Evolutionary conservation across 2,329 filamentous ascomycete species (phyloP), one percentile per base, ranked within the genome.

Genomic region (Aspergillus piperis): DNA sequence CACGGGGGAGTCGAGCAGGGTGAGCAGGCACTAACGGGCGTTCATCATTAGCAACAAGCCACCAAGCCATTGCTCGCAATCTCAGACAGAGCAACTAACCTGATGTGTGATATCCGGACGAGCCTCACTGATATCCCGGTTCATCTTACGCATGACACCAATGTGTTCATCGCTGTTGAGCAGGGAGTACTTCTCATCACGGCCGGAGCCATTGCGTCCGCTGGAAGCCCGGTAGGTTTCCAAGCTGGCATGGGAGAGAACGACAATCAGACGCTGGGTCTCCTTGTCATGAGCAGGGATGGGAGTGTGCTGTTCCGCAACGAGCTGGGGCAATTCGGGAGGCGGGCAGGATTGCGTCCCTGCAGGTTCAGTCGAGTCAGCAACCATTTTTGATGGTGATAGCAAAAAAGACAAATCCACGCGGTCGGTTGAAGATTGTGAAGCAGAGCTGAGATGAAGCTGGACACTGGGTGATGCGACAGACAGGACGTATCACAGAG

Each of bases 91-190:
- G 51, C 63, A 44, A 77, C 86, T 73, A 82, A 97, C 94, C 91
- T 98, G 95, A 77, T 99, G 95, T 49, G 95, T 96, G 72, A 99
- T 99, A 78, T 99, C 95, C 48, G 95, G 95, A 69, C 95, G 88
- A 62, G 95, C 95, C 79, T 99, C 95, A 76, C 93, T 97, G 67
- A 99, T 98, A 76, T 99, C 95, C 70, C 95, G 86, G 76, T 96
- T 96, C 94, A 98, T 98, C 83, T 98, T 99, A 73, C 95, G 90
- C 92, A 99, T 96, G 66, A 98, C 90, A 64, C 95, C 95, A 69
- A 99, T 99, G 76, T 99, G 95, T 80, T 99, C 95, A 74, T 99
- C 95, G 78, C 93, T 97, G 83, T 99, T 99, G 72, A 99, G 88
- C 55, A 99, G 83, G 63, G 94, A 96, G 80, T 96, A 99, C 78